These are phyloP conservation scores for Trapa incisa DNA, from an alignment of 345 rosid genomes.

Conservation along the genomic window DNA sequence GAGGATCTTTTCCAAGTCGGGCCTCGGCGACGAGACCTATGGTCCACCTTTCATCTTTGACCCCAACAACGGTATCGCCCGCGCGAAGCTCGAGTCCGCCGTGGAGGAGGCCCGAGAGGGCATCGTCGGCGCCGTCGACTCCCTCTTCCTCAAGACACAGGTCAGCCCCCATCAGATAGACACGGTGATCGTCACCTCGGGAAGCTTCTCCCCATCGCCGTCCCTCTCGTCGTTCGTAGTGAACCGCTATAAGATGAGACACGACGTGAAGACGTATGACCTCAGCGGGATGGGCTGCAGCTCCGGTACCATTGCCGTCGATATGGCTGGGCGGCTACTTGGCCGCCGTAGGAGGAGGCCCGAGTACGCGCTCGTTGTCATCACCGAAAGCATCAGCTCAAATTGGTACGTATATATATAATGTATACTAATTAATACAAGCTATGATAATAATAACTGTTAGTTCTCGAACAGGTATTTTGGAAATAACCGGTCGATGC, in stretches of 20 bases:
- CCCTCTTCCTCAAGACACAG: slow-evolving; percentile 9
- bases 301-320: slow-evolving; percentile 13
- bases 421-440: neutral
- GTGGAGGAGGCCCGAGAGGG: slow-evolving; percentile 12
- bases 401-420: slow-evolving; percentile 6
- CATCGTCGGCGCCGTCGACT: slow-evolving; percentile 8
- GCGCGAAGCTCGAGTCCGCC: slow-evolving; percentile 11
- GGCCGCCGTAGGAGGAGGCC: neutral
- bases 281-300: slow-evolving; percentile 20
- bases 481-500: slow-evolving; percentile 17
- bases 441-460: too few relatives aligned
- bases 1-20: slow-evolving; percentile 13
- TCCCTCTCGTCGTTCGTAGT: slow-evolving; percentile 13
- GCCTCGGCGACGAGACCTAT: slow-evolving; percentile 17
- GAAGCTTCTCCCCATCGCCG: slow-evolving; percentile 13
- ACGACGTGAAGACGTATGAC: slow-evolving; percentile 13
- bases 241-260: slow-evolving; percentile 11
- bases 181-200: slow-evolving; percentile 12
- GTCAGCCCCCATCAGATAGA: slow-evolving; percentile 10
- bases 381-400: slow-evolving; percentile 14
- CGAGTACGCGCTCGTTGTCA: slow-evolving; percentile 12
- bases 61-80: neutral
- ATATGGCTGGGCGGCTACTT: slow-evolving; percentile 10
- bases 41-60: slow-evolving; percentile 14
- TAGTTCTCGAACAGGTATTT: slow-evolving; percentile 9